Percentiles rank a stretch among this genome's conserved stretches.
Conservation (phyloP, 2,329 filamentous ascomycete species). For the Sclerotinia trifoliorum region DNA sequence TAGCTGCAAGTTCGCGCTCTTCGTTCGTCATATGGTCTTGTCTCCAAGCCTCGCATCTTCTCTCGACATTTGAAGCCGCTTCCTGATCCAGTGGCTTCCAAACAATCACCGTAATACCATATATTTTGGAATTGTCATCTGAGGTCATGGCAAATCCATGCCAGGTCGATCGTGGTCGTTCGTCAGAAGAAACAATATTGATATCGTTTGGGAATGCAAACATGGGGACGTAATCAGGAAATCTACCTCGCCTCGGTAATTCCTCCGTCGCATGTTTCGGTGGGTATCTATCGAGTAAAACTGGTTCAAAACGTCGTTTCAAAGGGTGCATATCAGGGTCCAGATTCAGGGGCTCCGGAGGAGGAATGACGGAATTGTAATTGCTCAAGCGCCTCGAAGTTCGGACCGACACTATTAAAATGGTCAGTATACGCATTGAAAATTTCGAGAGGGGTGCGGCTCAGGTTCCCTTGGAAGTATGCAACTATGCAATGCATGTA, state of each 20-base stretch:
- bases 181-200: slow-evolving; percentile 24
- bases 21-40: slow-evolving; percentile 85
- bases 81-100: slow-evolving; percentile 85
- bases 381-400: slow-evolving; percentile 89
- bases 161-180: slow-evolving; percentile 89
- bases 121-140: slow-evolving; percentile 85
- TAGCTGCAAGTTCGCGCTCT: slow-evolving; percentile 88
- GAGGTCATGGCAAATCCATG: slow-evolving; percentile 98
- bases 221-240: slow-evolving; percentile 88
- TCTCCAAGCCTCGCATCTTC: slow-evolving; percentile 79
- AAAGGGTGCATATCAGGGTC: slow-evolving; percentile 94
- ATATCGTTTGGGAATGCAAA: slow-evolving; percentile 25
- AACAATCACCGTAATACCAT: slow-evolving; percentile 86
- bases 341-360: slow-evolving; percentile 83
- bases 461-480: slow-evolving; percentile 21
- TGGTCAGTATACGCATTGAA: slow-evolving; percentile 26
- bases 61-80: slow-evolving; percentile 80
- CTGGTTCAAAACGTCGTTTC: slow-evolving; percentile 90
- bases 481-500: slow-evolving; percentile 17
- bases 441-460: not conserved
- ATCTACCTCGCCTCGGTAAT: slow-evolving; percentile 73
- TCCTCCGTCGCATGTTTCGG: slow-evolving; percentile 80
- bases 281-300: slow-evolving; percentile 92
- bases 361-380: slow-evolving; percentile 97
- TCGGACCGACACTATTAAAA: slow-evolving; percentile 60